phyloP scores from a whole-genome alignment of 2,329 filamentous ascomycete genomes.

The Aspergillus sp. region DNA sequence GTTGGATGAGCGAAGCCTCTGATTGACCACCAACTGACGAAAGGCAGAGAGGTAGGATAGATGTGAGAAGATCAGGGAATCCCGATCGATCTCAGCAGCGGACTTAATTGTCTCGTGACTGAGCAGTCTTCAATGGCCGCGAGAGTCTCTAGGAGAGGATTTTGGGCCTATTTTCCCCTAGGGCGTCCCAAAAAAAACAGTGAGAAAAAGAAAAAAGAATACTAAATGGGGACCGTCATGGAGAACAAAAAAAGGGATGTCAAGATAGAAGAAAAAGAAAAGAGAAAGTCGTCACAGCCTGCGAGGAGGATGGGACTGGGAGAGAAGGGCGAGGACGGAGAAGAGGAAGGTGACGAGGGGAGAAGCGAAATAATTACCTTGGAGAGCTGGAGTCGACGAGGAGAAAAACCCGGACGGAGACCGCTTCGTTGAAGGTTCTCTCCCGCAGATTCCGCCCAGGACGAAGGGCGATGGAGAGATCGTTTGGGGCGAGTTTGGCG shows the following conservation, averaged over 20 bases:
- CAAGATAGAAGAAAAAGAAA: conserved; percentile 23
- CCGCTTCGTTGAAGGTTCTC: conserved; percentile 20
- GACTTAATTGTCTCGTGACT: conserved; percentile 27
- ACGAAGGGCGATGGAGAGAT: conserved; percentile 19
- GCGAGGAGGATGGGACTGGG: conserved; percentile 11
- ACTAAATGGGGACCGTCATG: conserved; percentile 14
- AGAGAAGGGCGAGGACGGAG: conserved; percentile 18
- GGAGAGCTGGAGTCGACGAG: conserved; percentile 13
- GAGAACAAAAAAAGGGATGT: conserved; percentile 15
- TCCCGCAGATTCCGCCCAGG: conserved; percentile 18
- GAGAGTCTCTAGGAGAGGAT: conserved; percentile 20
- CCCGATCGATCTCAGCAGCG: conserved; percentile 23
- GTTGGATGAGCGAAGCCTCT: conserved; percentile 18
- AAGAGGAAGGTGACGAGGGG: conserved; percentile 13
- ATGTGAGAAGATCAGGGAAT: conserved; percentile 10
- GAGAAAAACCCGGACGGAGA: conserved; percentile 23
- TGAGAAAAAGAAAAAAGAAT: conserved; percentile 21
- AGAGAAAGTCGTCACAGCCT: conserved; percentile 25
- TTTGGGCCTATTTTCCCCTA: conserved; percentile 17
- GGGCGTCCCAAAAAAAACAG: conserved; percentile 19
- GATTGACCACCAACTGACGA: conserved; percentile 15
- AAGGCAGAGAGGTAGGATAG: conserved; percentile 14
- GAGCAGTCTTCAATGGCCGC: conserved; percentile 22
- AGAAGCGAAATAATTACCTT: conserved; percentile 13
- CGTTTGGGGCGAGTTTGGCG: conserved; percentile 17